A percentile compares a stretch with the other conserved stretches of the same genome.
Evolutionary conservation across 2,329 filamentous ascomycete genomes (phyloP).

Genomic region (Ophiostoma perfectum): DNA sequence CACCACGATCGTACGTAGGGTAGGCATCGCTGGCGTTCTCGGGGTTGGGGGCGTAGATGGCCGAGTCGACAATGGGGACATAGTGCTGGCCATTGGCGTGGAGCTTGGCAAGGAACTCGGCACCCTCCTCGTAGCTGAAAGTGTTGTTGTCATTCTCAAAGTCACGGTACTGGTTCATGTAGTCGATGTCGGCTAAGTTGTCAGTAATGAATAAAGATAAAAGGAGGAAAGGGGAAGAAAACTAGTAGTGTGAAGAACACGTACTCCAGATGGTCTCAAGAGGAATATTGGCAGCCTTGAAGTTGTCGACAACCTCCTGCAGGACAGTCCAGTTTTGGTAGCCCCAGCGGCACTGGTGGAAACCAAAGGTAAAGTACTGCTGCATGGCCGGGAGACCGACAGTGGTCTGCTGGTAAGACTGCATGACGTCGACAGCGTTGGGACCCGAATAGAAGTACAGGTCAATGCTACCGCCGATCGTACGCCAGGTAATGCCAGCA

Average conservation of each 20-base stretch:
- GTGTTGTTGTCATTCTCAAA: slow-evolving; percentile 56
- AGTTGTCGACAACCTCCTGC: slow-evolving; percentile 61
- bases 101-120: slow-evolving; percentile 55
- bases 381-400: slow-evolving; percentile 71
- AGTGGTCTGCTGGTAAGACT: slow-evolving; percentile 57
- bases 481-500: slow-evolving; percentile 51
- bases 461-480: slow-evolving; percentile 68
- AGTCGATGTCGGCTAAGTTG: slow-evolving; percentile 56
- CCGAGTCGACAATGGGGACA: slow-evolving; percentile 68
- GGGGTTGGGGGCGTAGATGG: slow-evolving; percentile 63
- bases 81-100: slow-evolving; percentile 63
- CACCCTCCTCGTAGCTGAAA: slow-evolving; percentile 55
- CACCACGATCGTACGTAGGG: slow-evolving; percentile 56
- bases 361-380: slow-evolving; percentile 76
- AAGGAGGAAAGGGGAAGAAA: neutral
- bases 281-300: slow-evolving; percentile 59
- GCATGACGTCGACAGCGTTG: slow-evolving; percentile 60
- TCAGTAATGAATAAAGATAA: neutral
- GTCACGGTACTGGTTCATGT: slow-evolving; percentile 58
- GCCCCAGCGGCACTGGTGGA: slow-evolving; percentile 78
- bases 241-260: neutral
- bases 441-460: slow-evolving; percentile 75
- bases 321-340: slow-evolving; percentile 68
- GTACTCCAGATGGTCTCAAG: slow-evolving; percentile 63
- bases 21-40: slow-evolving; percentile 64